Conservation (phyloP, 148 eudicot species). For the Nyssa sinensis region DNA sequence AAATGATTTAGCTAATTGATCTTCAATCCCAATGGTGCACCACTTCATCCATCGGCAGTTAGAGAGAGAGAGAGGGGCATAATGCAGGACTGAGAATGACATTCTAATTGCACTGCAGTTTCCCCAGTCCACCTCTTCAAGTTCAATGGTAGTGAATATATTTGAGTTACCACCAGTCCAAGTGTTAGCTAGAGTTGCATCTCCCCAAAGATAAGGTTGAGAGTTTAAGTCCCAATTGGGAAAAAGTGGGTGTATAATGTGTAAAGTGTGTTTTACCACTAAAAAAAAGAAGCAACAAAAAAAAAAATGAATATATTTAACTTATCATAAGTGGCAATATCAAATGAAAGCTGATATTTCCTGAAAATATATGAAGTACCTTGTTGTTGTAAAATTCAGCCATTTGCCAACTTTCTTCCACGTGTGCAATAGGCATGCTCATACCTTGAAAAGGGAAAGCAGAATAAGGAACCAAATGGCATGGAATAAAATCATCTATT, state of each 20-base stretch:
- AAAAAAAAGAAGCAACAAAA: no score
- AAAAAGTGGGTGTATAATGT: no score
- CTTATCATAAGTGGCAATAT: background rate
- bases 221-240: no score
- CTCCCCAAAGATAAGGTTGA: no score
- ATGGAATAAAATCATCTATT: background rate
- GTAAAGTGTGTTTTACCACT: no score
- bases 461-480: background rate
- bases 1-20: background rate
- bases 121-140: background rate
- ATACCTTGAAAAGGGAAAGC: conserved; percentile 51
- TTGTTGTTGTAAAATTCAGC: conserved; percentile 96
- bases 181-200: no score
- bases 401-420: conserved; percentile 99
- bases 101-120: background rate
- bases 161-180: background rate
- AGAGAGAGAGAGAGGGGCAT: background rate
- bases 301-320: background rate
- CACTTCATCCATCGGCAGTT: background rate
- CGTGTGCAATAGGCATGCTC: conserved; percentile 98
- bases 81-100: background rate
- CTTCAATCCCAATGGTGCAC: background rate
- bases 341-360: background rate
- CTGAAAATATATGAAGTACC: conserved; percentile 37
- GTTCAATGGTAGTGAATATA: background rate